phyloP scores from a whole-genome alignment of 2,329 filamentous ascomycete species.

The Diplodia corticola region DNA sequence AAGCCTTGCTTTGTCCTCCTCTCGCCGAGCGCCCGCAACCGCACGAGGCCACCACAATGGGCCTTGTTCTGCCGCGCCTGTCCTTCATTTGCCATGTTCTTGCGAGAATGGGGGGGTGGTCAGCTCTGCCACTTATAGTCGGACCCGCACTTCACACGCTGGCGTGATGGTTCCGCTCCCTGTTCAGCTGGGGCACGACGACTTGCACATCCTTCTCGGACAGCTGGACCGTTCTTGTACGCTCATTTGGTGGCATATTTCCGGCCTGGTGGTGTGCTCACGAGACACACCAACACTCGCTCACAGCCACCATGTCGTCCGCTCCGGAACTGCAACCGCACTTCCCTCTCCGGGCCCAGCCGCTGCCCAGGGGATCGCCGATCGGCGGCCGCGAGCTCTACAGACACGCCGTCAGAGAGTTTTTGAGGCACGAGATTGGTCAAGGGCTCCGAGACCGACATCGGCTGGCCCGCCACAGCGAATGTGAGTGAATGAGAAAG shows the following conservation, averaged over 20 bases:
- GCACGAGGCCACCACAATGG: not conserved
- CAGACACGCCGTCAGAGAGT: not conserved
- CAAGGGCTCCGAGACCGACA: not conserved
- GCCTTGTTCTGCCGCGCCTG: not conserved
- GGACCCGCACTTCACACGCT: not conserved
- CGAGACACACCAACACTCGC: not conserved
- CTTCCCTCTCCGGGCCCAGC: not conserved
- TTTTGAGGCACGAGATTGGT: not conserved
- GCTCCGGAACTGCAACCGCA: not conserved
- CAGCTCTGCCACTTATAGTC: not conserved
- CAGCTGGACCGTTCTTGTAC: not conserved
- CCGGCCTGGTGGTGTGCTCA: not conserved
- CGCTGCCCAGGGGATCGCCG: not conserved
- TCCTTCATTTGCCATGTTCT: conserved; percentile 6
- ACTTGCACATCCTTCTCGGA: not conserved
- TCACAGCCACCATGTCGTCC: not conserved
- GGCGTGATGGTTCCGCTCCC: not conserved
- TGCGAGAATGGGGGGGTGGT: not conserved
- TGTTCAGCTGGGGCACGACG: conserved; percentile 3
- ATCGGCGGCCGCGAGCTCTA: conserved; percentile 7
- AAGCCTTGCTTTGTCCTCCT: not conserved
- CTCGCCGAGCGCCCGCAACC: not conserved
- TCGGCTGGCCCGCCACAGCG: not conserved
- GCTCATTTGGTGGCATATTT: no score
- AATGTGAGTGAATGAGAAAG: not conserved